Conservation (phyloP, 495 filamentous ascomycete genomes). For the Parathielavia hyrcaniae region DNA sequence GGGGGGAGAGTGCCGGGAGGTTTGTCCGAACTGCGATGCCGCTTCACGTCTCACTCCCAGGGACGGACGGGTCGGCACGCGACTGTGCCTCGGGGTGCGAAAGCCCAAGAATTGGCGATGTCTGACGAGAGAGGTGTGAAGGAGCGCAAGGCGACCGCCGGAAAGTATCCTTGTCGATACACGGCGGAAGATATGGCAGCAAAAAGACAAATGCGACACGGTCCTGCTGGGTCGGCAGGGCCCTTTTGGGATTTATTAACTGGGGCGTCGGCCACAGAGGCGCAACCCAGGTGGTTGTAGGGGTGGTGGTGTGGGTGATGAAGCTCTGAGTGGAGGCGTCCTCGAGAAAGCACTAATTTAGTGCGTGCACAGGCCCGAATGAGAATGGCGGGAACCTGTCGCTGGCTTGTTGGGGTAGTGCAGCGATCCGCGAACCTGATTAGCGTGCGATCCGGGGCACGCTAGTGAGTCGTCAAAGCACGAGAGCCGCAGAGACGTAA, state of each 20-base stretch:
- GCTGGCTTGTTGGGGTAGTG: slow-evolving; percentile 11
- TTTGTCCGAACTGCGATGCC: background rate
- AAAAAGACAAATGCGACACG: background rate
- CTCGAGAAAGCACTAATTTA: slow-evolving; percentile 9
- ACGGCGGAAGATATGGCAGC: background rate
- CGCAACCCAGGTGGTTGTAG: background rate
- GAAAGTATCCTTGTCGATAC: slow-evolving; percentile 5
- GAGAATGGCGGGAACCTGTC: background rate
- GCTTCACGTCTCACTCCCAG: background rate
- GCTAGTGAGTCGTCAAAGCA: slow-evolving; percentile 7
- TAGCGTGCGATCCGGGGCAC: slow-evolving; percentile 13
- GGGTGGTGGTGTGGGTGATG: slow-evolving; percentile 1
- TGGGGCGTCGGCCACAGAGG: background rate
- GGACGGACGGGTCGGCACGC: background rate
- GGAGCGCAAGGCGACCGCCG: background rate
- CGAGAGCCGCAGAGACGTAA: slow-evolving; percentile 15
- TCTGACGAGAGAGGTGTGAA: background rate
- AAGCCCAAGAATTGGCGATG: background rate
- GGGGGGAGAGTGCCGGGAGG: background rate
- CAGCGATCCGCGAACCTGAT: slow-evolving; percentile 2
- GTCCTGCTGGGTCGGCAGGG: background rate
- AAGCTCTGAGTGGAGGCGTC: background rate
- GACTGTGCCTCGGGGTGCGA: background rate
- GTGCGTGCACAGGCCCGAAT: slow-evolving; percentile 1
- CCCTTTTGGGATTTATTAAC: background rate